phyloP scores from a whole-genome alignment of 306 rosid species.

The Glycine latifolia region DNA sequence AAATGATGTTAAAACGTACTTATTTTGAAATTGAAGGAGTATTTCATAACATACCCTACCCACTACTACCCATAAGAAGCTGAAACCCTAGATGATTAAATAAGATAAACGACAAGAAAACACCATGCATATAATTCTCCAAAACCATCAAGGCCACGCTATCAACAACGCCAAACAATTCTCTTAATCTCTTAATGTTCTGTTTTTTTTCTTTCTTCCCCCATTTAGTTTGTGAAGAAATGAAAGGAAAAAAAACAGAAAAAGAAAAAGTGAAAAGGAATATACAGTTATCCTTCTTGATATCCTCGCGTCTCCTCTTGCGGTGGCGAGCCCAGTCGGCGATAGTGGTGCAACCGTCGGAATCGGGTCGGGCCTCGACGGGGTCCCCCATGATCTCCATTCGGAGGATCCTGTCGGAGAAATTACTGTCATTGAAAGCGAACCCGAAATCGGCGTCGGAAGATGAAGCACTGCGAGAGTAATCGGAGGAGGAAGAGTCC shows the following conservation, averaged over 20 bases:
- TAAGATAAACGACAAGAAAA: neutral
- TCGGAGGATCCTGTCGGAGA: conserved; percentile 83
- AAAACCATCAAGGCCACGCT: neutral
- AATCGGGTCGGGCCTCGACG: conserved; percentile 58
- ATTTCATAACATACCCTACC: neutral
- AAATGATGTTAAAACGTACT: neutral
- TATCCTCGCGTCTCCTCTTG: conserved; percentile 78
- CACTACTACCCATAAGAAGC: neutral
- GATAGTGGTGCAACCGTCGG: conserved; percentile 65
- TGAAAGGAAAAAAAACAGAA: too few relatives aligned
- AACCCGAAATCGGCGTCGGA: conserved; percentile 85
- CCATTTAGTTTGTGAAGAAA: neutral
- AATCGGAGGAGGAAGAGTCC: conserved; percentile 64
- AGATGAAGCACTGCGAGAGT: conserved; percentile 53
- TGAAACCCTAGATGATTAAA: conserved; percentile 12
- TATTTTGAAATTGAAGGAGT: neutral
- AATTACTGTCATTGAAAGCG: conserved; percentile 88
- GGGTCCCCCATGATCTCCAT: conserved; percentile 76
- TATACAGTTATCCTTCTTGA: conserved; percentile 68
- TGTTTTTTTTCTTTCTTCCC: neutral
- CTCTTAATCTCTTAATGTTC: neutral
- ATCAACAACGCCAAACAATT: neutral
- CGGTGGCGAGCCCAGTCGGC: conserved; percentile 85
- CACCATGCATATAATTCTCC: neutral
- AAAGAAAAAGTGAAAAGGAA: neutral